Base-by-base conservation (phyloP, 495 filamentous ascomycete species). In the Parmelia sp. region DNA sequence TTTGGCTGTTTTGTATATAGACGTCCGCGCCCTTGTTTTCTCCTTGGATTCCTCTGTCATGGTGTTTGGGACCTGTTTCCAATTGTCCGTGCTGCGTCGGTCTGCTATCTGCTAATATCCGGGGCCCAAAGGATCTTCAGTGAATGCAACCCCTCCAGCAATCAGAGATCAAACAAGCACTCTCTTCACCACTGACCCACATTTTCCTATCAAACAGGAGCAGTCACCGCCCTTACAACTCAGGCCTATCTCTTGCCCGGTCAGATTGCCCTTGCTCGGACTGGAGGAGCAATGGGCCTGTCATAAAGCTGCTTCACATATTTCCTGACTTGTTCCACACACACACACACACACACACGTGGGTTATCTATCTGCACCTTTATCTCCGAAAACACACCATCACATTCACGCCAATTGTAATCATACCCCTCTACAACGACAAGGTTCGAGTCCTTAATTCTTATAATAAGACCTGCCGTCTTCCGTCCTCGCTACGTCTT, bases 211-310 rank as follows among this genome's bases (percentile, higher is more conserved):
- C 39, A 25, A 2, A 9, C 4, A 36, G 45, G 27, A 27, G 7
- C 33, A 56, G 33, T 40, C 60, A 63, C 61, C 61, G 61, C 61
- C 35, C 29, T 57, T 63, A 57, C 60, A 49, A 47, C 60, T 62
- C n/a, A n/a, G n/a, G 10, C 35, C 10, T 36, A 10, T 36, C 44
- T 63, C 61, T n/a, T 63, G 12, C 23, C 17, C 36, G 19, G n/a
- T 40, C 59, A 31, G 47, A 33, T 23, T 33, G 42, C 55, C 61
- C 61, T 63, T 63, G 61, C 61, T n/a, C 37, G n/a, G 25, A 31
- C 35, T 17, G 49, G 60, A 39, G 14, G 10, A 51, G 36, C 55
- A 51, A 57, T 56, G 51, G 51, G 49, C 21, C 49, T 53, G 47
- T 62, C n/a, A 37, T 55, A n/a, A 36, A 21, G 2, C 37, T 49